Percentiles rank a stretch among this genome's conserved stretches.
phyloP scores from a whole-genome alignment of 768 basidiomycete genomes.

The Naganishia antarctica region DNA sequence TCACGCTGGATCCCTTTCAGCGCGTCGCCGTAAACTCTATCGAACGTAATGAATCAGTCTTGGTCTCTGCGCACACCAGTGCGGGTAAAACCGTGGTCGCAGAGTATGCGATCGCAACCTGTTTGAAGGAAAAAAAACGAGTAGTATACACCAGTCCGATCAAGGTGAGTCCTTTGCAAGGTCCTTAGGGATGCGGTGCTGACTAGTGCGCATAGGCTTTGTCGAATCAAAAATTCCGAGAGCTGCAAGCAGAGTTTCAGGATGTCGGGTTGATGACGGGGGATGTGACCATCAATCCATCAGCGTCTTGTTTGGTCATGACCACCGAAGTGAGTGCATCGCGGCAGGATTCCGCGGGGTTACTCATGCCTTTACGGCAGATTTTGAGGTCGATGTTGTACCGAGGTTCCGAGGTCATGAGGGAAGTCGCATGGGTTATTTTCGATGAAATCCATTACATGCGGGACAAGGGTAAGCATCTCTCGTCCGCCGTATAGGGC shows the following conservation, averaged over 20 bases:
- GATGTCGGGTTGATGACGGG: conserved; percentile 99
- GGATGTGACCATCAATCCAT: conserved; percentile 97
- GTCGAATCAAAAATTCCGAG: conserved; percentile 98
- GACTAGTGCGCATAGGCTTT: conserved; percentile 61
- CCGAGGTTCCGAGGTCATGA: conserved; percentile 96
- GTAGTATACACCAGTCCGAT: conserved; percentile 99
- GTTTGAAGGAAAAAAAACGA: conserved; percentile 84
- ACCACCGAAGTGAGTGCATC: conserved; percentile 71
- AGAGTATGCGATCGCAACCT: conserved; percentile 97
- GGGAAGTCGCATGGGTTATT: conserved; percentile 99
- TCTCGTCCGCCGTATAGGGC: no score
- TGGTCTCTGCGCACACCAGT: conserved; percentile 97
- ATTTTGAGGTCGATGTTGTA: conserved; percentile 98
- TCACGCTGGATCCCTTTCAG: conserved; percentile 95
- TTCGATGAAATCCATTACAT: conserved; percentile 99
- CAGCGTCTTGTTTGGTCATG: conserved; percentile 96
- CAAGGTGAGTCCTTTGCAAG: conserved; percentile 53
- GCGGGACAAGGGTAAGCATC: conserved; percentile 60
- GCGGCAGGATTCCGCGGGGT: not conserved
- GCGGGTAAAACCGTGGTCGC: conserved; percentile 99
- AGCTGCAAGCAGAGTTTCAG: conserved; percentile 93
- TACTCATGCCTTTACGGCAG: conserved; percentile 51
- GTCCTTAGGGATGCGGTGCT: not conserved
- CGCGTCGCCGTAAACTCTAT: conserved; percentile 90
- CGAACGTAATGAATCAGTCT: conserved; percentile 91